These are phyloP conservation scores for Coemansia aciculifera DNA, from an alignment of 192 early-diverging fungal species.

Conservation along the genomic window DNA sequence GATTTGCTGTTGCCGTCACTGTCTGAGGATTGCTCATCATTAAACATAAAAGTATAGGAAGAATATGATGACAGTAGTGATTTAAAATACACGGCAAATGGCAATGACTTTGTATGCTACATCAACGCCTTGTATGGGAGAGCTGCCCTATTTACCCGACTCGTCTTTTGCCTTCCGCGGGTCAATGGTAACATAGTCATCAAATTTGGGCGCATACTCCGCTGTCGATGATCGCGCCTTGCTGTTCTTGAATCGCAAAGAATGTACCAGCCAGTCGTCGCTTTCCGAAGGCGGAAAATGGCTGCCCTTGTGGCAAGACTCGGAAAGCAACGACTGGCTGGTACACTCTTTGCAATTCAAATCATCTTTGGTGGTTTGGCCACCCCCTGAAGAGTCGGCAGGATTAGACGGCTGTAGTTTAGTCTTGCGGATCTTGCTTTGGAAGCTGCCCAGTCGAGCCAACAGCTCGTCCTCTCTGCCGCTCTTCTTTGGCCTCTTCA, in stretches of 20 bases:
- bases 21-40: not conserved
- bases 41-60: not conserved
- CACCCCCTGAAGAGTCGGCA: constrained; percentile 13
- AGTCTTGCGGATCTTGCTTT: constrained; percentile 54
- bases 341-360: constrained; percentile 61
- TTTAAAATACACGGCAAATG: not conserved
- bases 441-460: constrained; percentile 36
- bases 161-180: constrained; percentile 34
- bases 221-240: constrained; percentile 52
- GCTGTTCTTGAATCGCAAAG: constrained; percentile 74
- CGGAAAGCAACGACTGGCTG: constrained; percentile 51
- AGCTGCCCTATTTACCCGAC: not conserved
- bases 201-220: constrained; percentile 55
- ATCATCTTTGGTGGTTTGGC: constrained; percentile 40
- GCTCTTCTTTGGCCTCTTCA: constrained; percentile 25
- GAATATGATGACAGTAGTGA: not conserved
- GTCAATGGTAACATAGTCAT: constrained; percentile 73
- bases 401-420: constrained; percentile 46
- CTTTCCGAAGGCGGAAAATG: not conserved
- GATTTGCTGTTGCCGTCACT: not conserved
- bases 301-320: constrained; percentile 58
- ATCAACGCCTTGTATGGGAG: not conserved
- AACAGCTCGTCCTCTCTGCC: constrained; percentile 56
- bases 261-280: constrained; percentile 78
- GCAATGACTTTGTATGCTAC: not conserved